Base-by-base conservation (phyloP, 2,329 filamentous ascomycete species). In the Orbilia brochopaga region DNA sequence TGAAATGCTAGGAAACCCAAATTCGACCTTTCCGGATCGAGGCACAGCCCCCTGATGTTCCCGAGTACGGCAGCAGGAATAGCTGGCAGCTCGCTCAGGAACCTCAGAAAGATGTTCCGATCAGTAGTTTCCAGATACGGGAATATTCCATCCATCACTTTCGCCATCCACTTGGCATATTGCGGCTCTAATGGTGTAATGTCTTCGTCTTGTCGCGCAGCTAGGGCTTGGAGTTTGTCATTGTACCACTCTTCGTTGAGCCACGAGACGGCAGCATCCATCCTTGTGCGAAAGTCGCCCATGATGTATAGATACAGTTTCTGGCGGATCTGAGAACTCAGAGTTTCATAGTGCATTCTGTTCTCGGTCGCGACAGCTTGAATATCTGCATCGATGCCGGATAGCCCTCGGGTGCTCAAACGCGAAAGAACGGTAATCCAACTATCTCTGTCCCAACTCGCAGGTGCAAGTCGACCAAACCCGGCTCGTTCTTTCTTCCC, bases 211-310 rank as follows among this genome's bases (percentile, higher is more conserved):
- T 52, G 13, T 24, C 40, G 48, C 69, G 80, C 81, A 48, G 76
- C 80, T 63, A 84, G 81, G 50, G 81, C 78, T 59, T 84, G 81
- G 32, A 91, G 80, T 48, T 83, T 87, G 79, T 97, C 93, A 76
- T 92, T 95, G 80, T 96, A 97, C 93, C 94, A 99, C 80, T 99
- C 94, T 79, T 99, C 94, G 76, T 89, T 96, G 15, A 99, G 84
- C 94, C 94, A 99, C 6, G 89, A 88, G 57, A 97, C 91, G 0
- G 92, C 93, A 21, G 94, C 86, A 75, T 95, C 92, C 74, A 97
- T 92, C 48, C 94, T 88, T 73, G 85, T 88, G 61, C 93, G 87
- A 81, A 96, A 99, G 78, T 97, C 93, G 74, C 95, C 91, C 74
- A 97, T 85, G 53, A 97, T 85, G 78, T 96, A 97, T 60, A 86